These are phyloP conservation scores for Cyclotella atomus DNA, from an alignment of 108 stramenopile species.

Conservation along the genomic window DNA sequence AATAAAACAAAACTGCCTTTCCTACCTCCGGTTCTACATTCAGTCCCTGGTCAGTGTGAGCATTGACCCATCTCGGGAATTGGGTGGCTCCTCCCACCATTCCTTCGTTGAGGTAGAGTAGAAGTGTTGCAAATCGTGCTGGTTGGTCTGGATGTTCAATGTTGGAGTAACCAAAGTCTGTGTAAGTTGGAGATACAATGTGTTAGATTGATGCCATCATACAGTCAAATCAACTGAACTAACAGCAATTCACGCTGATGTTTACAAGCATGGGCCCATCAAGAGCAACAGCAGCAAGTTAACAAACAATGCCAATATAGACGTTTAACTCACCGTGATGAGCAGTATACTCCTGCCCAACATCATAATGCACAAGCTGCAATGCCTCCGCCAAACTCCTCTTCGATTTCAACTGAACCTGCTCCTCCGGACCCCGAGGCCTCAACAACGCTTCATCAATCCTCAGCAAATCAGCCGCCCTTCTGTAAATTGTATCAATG, in stretches of 20 bases:
- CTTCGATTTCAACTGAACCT: conserved; percentile 52
- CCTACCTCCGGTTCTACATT: conserved; percentile 66
- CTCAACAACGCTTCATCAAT: conserved; percentile 84
- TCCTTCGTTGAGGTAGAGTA: conserved; percentile 85
- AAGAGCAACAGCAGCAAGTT: background rate
- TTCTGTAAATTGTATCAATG: conserved; percentile 87
- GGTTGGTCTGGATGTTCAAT: conserved; percentile 60
- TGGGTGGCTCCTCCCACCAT: conserved; percentile 78
- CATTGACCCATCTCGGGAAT: conserved; percentile 86
- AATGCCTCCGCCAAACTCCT: conserved; percentile 71
- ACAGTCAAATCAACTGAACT: background rate
- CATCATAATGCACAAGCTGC: conserved; percentile 89
- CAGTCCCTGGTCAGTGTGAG: conserved; percentile 66
- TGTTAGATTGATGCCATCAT: too few relatives aligned
- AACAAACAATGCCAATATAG: background rate
- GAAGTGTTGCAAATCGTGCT: conserved; percentile 76
- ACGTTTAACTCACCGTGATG: conserved; percentile 59
- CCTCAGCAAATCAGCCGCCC: conserved; percentile 83
- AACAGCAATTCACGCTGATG: background rate
- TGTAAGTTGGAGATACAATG: background rate
- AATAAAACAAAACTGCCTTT: conserved; percentile 90
- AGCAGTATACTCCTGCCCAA: conserved; percentile 83
- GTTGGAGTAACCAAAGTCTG: conserved; percentile 74
- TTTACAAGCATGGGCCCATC: too few relatives aligned
- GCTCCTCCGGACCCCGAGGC: conserved; percentile 52